Base-by-base conservation (phyloP, 495 filamentous ascomycete species). In the Talaromyces liani region DNA sequence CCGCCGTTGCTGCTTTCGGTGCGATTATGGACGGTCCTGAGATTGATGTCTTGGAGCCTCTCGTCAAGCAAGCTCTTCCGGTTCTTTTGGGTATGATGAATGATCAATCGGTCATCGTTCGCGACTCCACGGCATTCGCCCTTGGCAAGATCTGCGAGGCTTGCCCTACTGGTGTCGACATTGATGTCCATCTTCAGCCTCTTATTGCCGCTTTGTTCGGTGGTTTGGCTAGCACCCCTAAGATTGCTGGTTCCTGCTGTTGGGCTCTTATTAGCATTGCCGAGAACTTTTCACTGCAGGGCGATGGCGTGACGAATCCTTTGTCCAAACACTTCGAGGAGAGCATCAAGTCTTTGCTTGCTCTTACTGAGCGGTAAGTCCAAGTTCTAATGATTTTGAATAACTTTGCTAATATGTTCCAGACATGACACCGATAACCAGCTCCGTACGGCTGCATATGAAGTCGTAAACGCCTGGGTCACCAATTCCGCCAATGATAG, bases 191-290 rank as follows among this genome's bases (percentile, higher is more conserved):
- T 74, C 84, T 98, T 8, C 88, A 91, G 63, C 84, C 87, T 24
- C 79, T 98, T 58, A 91, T 98, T 67, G 82, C 82, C 34, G 88
- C 92, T 61, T 84, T 98, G n/a, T 98, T 98, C 76, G 86, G 84
- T 54, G 94, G 93, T 54, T 80, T 97, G 60, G 84, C 92, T 60
- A 95, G 90, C 78, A 93, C 90, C 72, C 88, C 93, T 49, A 97
- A 96, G 81, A 98, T 98, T 86, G 94, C 94, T 53, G 87, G 89
- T 63, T 98, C 95, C 20, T 98, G 95, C 84, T 98, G 94, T 78
- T 98, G 95, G 93, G 92, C 94, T 39, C 77, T 98, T 65, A 98
- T 98, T 93, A 98, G 97, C 71, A 86, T 98, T 64, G 93, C 93
- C 25, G 94, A 98, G 69, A 87, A 92, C 33, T 98, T 98, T 72